Base-by-base conservation (phyloP, 257 asterid genomes). In the Nyctanthes arbortristis region DNA sequence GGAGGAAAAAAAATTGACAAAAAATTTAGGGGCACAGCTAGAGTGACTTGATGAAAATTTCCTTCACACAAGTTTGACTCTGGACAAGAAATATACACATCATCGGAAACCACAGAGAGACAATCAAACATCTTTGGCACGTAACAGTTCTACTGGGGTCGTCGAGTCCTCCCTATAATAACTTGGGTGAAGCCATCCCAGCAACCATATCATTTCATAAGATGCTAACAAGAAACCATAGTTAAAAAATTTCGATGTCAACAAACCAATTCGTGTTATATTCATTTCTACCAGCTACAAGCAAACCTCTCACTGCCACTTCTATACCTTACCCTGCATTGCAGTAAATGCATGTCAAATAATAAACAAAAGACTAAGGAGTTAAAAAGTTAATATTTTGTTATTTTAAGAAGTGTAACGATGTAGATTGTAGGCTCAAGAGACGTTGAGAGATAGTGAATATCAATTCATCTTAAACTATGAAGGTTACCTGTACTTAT, bases 401-500 rank as follows among this genome's bases (percentile, higher is more conserved):
- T n/a, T n/a, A n/a, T n/a, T n/a, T n/a, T n/a, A n/a, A n/a, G n/a
- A n/a, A n/a, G n/a, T n/a, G n/a, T n/a, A n/a, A n/a, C n/a, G n/a
- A n/a, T n/a, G n/a, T n/a, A n/a, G n/a, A n/a, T n/a, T n/a, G n/a
- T n/a, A n/a, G n/a, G n/a, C n/a, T n/a, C n/a, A n/a, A n/a, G n/a
- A n/a, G n/a, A n/a, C n/a, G n/a, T n/a, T n/a, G n/a, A n/a, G n/a
- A n/a, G n/a, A n/a, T n/a, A n/a, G n/a, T n/a, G n/a, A n/a, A n/a
- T n/a, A n/a, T n/a, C n/a, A n/a, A n/a, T n/a, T n/a, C n/a, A n/a
- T n/a, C n/a, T n/a, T n/a, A n/a, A n/a, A n/a, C n/a, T n/a, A n/a
- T n/a, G n/a, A n/a, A n/a, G n/a, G n/a, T 32, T 82, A 89, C 96
- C 95, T 81, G 86, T 77, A 78, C 71, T 81, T 73, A 61, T 80